Conservation (phyloP, 305 asterid species). For the Solanum chacoense region DNA sequence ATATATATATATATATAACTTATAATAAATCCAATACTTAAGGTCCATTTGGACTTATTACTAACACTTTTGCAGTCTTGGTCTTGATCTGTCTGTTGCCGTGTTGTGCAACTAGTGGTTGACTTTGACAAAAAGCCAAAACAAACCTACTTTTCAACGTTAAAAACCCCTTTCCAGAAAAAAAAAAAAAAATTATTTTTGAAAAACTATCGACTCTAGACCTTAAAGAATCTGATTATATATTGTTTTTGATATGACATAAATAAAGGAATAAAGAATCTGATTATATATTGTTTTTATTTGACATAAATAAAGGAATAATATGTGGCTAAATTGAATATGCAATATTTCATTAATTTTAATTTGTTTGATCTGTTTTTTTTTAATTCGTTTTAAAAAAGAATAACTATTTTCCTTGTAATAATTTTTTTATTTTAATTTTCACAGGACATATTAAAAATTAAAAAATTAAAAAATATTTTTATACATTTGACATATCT, state of each 20-base stretch:
- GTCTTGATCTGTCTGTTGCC: background rate
- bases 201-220: background rate
- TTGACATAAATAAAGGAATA: background rate
- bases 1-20: background rate
- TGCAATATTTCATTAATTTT: background rate
- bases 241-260: too few species aligned
- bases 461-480: background rate
- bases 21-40: background rate
- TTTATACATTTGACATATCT: background rate
- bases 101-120: background rate
- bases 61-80: background rate
- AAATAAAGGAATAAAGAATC: background rate
- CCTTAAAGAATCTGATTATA: background rate
- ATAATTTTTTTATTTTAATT: background rate
- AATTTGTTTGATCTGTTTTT: background rate
- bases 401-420: background rate
- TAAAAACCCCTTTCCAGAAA: background rate
- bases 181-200: accelerated
- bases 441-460: background rate
- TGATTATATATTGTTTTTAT: background rate
- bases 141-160: background rate
- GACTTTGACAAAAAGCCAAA: background rate
- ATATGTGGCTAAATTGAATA: background rate
- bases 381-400: background rate
- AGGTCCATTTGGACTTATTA: background rate